Evolutionary conservation across 495 filamentous ascomycete species (phyloP).

Genomic region (Pseudoneurospora amorphoporcata): DNA sequence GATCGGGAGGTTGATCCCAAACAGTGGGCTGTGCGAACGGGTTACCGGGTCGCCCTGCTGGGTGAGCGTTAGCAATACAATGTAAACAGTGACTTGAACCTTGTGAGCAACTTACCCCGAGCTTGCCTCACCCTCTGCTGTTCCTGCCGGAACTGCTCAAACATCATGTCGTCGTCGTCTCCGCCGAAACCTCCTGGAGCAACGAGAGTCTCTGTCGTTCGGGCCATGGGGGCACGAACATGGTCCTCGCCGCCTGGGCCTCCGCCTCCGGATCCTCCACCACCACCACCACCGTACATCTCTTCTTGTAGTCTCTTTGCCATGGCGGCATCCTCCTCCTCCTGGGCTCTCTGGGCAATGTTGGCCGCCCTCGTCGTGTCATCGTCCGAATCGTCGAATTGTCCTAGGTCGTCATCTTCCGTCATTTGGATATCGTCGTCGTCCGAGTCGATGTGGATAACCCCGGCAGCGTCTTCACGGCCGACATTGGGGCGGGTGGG

Average conservation of each 20-base stretch:
- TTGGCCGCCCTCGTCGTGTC: constrained; percentile 24
- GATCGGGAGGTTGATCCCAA: constrained; percentile 52
- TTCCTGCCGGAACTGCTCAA: constrained; percentile 48
- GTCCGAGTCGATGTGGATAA: constrained; percentile 64
- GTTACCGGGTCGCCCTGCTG: constrained; percentile 12
- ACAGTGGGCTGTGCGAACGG: constrained; percentile 81
- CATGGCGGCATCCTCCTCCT: constrained; percentile 90
- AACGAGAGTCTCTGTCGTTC: constrained; percentile 84
- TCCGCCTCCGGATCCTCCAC: constrained; percentile 29
- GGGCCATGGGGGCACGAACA: constrained; percentile 82
- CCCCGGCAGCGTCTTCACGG: constrained; percentile 45
- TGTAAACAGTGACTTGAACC: background rate
- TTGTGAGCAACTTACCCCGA: constrained; percentile 23
- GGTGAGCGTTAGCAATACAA: background rate
- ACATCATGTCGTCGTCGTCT: constrained; percentile 48
- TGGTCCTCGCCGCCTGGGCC: constrained; percentile 37
- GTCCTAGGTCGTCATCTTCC: constrained; percentile 41
- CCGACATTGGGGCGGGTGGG: constrained; percentile 20
- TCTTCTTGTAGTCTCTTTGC: constrained; percentile 86
- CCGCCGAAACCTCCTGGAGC: constrained; percentile 47
- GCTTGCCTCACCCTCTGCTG: constrained; percentile 45
- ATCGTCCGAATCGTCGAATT: constrained; percentile 15
- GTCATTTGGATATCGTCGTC: constrained; percentile 47
- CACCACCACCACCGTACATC: constrained; percentile 56
- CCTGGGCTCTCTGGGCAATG: constrained; percentile 32